These are phyloP conservation scores for Zalaria sp. DNA, from an alignment of 2,329 filamentous ascomycete species.

Conservation along the genomic window DNA sequence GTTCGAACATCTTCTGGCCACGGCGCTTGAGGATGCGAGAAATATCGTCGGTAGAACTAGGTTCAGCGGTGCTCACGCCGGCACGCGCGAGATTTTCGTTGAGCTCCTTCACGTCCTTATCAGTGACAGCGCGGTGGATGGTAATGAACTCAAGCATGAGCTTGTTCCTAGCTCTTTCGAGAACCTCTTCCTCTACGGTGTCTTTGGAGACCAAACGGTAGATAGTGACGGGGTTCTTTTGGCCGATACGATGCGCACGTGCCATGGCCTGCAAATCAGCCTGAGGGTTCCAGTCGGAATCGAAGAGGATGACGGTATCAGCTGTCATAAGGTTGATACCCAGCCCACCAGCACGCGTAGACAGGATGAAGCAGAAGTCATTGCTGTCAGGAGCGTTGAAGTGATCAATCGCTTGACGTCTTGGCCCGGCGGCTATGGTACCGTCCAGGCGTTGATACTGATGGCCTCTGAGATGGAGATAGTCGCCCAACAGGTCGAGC, in stretches of 20 bases:
- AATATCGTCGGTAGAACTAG: constrained; percentile 85
- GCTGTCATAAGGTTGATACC: constrained; percentile 99
- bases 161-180: constrained; percentile 94
- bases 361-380: constrained; percentile 92
- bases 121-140: constrained; percentile 91
- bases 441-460: constrained; percentile 91
- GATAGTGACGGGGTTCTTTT: constrained; percentile 90
- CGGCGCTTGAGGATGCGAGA: constrained; percentile 92
- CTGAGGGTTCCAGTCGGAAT: constrained; percentile 98
- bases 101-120: constrained; percentile 77
- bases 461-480: constrained; percentile 84
- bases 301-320: constrained; percentile 93
- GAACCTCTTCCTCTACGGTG: constrained; percentile 93
- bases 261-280: constrained; percentile 98
- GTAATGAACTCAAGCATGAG: constrained; percentile 94
- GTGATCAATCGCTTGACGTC: constrained; percentile 91
- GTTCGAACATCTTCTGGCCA: constrained; percentile 98
- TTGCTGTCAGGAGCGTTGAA: constrained; percentile 95
- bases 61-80: constrained; percentile 49
- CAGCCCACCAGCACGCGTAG: constrained; percentile 89
- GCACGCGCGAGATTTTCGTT: constrained; percentile 62
- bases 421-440: constrained; percentile 76
- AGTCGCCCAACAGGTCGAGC: constrained; percentile 90
- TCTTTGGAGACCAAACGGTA: constrained; percentile 96
- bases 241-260: constrained; percentile 90